Evolutionary conservation across 176 grass and related monocot species (phyloP).

Genomic region (Leersia perrieri): DNA sequence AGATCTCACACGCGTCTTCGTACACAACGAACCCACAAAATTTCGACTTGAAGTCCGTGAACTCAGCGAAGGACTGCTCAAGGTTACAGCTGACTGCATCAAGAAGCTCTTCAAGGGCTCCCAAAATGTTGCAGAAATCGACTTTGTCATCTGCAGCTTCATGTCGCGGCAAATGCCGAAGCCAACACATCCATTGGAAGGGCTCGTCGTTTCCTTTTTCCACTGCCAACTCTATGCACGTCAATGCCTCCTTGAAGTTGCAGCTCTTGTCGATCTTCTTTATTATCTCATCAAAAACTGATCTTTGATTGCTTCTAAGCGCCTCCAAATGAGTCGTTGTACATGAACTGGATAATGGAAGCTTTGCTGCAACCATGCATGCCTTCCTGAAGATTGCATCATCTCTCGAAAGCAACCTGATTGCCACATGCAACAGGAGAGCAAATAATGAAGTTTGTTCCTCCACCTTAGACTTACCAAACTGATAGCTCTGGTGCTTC

Average conservation of each 20-base stretch:
- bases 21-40: constrained; percentile 51
- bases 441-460: constrained; percentile 31
- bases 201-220: constrained; percentile 36
- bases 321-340: not conserved
- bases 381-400: constrained; percentile 59
- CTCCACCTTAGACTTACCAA: not conserved
- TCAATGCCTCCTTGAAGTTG: constrained; percentile 38
- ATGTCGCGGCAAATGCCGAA: constrained; percentile 47
- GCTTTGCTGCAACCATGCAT: constrained; percentile 64
- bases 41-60: constrained; percentile 32
- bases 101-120: constrained; percentile 36
- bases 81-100: not conserved
- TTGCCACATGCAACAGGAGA: constrained; percentile 66
- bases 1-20: constrained; percentile 46
- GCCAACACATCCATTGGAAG: constrained; percentile 82
- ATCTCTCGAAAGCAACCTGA: constrained; percentile 47
- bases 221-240: constrained; percentile 26
- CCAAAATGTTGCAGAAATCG: constrained; percentile 44
- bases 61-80: constrained; percentile 18
- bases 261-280: constrained; percentile 32
- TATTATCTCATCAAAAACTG: constrained; percentile 52
- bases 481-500: constrained; percentile 21
- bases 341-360: not conserved
- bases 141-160: constrained; percentile 20
- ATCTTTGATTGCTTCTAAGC: constrained; percentile 36